Evolutionary conservation across 2,329 filamentous ascomycete genomes (phyloP).

Genomic region (Trichoderma sp.): DNA sequence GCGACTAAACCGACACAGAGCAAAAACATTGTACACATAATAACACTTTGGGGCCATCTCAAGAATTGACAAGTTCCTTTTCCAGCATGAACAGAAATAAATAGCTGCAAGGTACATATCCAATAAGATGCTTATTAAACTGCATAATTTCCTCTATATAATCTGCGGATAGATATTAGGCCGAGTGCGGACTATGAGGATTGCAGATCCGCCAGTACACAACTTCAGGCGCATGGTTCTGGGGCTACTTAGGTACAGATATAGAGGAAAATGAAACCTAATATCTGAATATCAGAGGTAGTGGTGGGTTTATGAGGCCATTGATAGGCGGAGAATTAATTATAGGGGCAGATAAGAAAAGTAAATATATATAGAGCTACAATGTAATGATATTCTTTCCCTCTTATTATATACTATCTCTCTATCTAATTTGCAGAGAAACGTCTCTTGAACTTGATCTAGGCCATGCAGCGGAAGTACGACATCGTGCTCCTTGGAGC

Average conservation of each 20-base stretch:
- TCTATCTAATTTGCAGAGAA: too few species aligned
- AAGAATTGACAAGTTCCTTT: not conserved
- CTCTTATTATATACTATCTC: too few species aligned
- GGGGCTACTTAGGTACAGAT: not conserved
- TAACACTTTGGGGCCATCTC: too few species aligned
- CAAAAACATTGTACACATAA: not conserved
- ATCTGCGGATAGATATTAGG: not conserved
- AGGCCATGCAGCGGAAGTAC: too few species aligned
- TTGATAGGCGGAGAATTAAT: not conserved
- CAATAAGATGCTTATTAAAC: not conserved
- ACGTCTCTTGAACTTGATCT: too few species aligned
- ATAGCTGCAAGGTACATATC: not conserved
- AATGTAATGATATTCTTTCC: not conserved
- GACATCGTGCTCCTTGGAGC: too few species aligned
- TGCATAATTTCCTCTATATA: not conserved
- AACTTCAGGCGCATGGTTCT: not conserved
- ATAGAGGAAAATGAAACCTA: not conserved
- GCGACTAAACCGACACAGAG: not conserved
- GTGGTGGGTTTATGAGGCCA: not conserved
- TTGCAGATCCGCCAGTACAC: not conserved
- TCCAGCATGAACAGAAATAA: not conserved
- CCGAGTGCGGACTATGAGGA: not conserved
- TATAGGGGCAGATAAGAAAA: not conserved
- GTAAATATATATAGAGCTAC: not conserved
- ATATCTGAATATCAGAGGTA: not conserved